Base-by-base conservation (phyloP, 371 early-diverging fungal species). In the Umbelopsis sp. region DNA sequence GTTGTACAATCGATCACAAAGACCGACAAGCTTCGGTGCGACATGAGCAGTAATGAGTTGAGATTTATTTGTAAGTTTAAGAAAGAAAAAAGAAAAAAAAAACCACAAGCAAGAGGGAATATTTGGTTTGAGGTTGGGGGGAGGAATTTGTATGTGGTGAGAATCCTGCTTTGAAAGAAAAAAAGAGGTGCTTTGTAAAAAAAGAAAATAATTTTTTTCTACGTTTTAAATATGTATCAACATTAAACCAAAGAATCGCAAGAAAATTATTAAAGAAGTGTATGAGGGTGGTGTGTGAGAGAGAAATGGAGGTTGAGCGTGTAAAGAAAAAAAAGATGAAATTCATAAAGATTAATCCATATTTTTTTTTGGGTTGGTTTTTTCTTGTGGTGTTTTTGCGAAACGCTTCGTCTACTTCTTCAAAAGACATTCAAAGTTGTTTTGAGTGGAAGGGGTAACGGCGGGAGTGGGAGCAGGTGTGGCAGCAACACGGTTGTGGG, bases 401-500 rank as follows among this genome's bases (percentile, higher is more conserved):
- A 22, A 22, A 22, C 22, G 22, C 22, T 22, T 22, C 22, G 18
- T 35, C 57, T 57, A 57, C n/a, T 57, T 57, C 35, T 57, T 57
- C 57, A 57, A 35, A 24, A 57, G 57, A n/a, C 57, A 57, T 57
- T 57, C 57, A 57, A 57, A 57, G 57, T 10, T 57, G 57, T 10
- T 57, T 35, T 57, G 57, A 35, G 16, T 57, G 29, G 57, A 57
- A 18, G 57, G 57, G 18, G 57, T 74, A 44, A 74, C 67, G 0
- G 46, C 71, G 20, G 74, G 67, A 2, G 69, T 52, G 8, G 69
- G 67, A 48, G 72, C 69, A 6, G 72, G 65, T n/a, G 67, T 69
- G 29, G 70, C 72, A 16, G 50, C 52, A 65, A 53, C 84, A 66
- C 95, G 86, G 76, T 95, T 95, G 57, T 93, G 93, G 44, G 84